These are phyloP conservation scores for Pseudofabraea citricarpa DNA, from an alignment of 2,329 filamentous ascomycete species.

Conservation along the genomic window DNA sequence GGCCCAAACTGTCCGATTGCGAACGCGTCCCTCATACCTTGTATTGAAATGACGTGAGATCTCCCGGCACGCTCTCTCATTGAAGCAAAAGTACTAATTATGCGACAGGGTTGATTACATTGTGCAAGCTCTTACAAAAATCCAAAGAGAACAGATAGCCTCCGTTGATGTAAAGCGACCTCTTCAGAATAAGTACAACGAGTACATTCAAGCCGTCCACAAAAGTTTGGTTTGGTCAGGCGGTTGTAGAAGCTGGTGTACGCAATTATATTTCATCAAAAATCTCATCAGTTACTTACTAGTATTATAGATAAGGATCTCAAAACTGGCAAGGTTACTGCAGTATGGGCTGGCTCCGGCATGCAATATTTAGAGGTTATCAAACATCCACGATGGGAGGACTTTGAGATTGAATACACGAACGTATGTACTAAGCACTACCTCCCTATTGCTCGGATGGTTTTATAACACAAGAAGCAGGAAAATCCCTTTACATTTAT, in stretches of 20 bases:
- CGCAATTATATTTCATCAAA: background rate
- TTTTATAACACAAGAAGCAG: background rate
- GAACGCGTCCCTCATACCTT: background rate
- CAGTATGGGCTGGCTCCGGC: background rate
- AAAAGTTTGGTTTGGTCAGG: background rate
- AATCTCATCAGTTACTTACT: background rate
- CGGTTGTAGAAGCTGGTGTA: background rate
- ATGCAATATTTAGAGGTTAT: background rate
- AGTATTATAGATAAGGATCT: background rate
- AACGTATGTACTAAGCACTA: background rate
- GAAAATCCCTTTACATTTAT: background rate
- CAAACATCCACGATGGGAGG: background rate
- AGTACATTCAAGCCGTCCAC: background rate
- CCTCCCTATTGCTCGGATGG: constrained; percentile 28
- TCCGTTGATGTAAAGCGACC: background rate
- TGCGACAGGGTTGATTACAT: background rate
- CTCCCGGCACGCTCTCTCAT: background rate
- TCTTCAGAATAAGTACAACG: background rate
- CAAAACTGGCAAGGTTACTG: background rate
- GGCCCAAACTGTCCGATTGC: background rate
- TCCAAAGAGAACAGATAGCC: background rate
- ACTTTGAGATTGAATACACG: background rate
- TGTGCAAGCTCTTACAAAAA: background rate
- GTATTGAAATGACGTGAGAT: background rate
- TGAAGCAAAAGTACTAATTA: background rate